Percentiles rank a stretch among this genome's conserved stretches.
Conservation (phyloP, 306 rosid species). For the Glycyrrhiza uralensis region DNA sequence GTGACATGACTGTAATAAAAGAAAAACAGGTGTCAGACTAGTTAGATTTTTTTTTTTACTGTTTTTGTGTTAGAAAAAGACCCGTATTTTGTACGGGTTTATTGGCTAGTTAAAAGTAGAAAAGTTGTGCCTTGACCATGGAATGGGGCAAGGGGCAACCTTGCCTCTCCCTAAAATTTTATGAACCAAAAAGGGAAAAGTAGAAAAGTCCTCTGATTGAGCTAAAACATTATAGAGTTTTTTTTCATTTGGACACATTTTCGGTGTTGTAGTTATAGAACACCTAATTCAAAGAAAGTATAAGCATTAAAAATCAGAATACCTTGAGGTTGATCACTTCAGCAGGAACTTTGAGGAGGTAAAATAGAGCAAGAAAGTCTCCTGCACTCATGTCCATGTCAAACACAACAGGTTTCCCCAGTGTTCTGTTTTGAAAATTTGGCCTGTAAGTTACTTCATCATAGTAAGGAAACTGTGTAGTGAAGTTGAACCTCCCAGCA, state of each 20-base stretch:
- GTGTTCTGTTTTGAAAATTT: slow-evolving; percentile 40
- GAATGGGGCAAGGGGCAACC: neutral
- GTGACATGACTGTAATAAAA: too few relatives aligned
- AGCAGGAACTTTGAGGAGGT: slow-evolving; percentile 80
- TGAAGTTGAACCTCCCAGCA: slow-evolving; percentile 74
- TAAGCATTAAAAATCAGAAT: neutral
- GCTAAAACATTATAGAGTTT: neutral
- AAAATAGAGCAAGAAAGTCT: slow-evolving; percentile 81
- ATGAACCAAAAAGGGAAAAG: neutral
- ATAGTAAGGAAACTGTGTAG: slow-evolving; percentile 70
- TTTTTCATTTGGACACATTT: neutral
- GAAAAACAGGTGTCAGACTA: too few relatives aligned
- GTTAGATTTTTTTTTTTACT: too few relatives aligned
- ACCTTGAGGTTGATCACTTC: slow-evolving; percentile 82
- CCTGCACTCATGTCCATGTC: slow-evolving; percentile 99
- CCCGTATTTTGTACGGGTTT: too few relatives aligned
- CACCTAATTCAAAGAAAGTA: neutral
- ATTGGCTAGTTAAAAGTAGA: too few relatives aligned
- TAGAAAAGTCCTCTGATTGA: neutral
- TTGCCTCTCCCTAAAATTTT: neutral
- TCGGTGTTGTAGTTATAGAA: neutral
- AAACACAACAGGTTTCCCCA: slow-evolving; percentile 76
- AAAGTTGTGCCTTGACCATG: neutral
- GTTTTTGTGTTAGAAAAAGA: too few relatives aligned
- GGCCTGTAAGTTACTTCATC: slow-evolving; percentile 56